Percentiles rank a stretch among this genome's conserved stretches.
These are phyloP conservation scores for Scopulariopsis brevicaulis DNA, from an alignment of 2,329 filamentous ascomycete genomes.

Conservation along the genomic window DNA sequence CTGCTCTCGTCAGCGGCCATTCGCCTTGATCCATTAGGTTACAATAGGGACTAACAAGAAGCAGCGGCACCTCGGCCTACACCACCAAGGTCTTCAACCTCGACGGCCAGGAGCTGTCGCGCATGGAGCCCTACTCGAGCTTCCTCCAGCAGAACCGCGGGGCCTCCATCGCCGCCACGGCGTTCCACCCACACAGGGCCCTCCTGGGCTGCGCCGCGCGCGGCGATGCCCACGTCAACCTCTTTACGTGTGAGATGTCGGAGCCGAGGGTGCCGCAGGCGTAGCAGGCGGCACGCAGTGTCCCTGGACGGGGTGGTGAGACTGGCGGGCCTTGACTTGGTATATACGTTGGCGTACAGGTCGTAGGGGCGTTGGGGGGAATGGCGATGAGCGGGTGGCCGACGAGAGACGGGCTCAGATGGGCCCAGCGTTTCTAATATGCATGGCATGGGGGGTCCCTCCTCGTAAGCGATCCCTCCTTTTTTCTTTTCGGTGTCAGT, in stretches of 20 bases:
- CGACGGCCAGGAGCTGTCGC: conserved; percentile 66
- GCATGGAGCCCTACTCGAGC: conserved; percentile 80
- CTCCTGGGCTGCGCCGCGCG: conserved; percentile 79
- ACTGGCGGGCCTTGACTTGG: background rate
- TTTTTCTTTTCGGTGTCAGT: background rate
- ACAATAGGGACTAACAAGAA: background rate
- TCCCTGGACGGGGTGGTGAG: too few species aligned
- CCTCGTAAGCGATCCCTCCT: background rate
- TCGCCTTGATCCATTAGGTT: background rate
- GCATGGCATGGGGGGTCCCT: conserved; percentile 1
- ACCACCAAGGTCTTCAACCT: conserved; percentile 89
- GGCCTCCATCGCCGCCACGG: conserved; percentile 74
- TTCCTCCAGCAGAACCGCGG: conserved; percentile 74
- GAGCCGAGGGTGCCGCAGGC: conserved; percentile 11
- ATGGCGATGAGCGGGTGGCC: background rate
- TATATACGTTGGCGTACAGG: background rate
- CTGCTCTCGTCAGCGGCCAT: too few species aligned
- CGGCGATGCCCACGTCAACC: conserved; percentile 81
- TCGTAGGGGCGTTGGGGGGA: background rate
- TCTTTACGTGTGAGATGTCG: conserved; percentile 60
- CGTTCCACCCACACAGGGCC: conserved; percentile 92
- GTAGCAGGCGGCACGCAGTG: background rate
- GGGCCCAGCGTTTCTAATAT: background rate
- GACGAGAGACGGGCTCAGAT: background rate
- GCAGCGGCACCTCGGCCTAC: conserved; percentile 77